phyloP scores from a whole-genome alignment of 148 eudicot genomes.

The Polygonum maritimum region DNA sequence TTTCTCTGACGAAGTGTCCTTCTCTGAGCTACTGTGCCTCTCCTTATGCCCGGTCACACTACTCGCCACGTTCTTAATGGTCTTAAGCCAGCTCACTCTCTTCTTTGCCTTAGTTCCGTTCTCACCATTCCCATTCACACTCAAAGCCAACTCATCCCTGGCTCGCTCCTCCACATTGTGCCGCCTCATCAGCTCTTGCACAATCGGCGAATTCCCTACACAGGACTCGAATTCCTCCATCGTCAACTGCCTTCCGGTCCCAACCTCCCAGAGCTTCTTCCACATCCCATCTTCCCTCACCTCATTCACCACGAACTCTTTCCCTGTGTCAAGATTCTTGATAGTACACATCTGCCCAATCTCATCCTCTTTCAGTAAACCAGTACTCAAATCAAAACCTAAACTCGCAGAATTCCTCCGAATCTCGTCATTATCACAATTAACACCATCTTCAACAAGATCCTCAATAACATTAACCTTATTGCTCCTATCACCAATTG shows the following conservation, averaged over 20 bases:
- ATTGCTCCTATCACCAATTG: constrained; percentile 6
- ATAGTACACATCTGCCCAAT: constrained; percentile 47
- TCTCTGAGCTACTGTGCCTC: constrained; percentile 68
- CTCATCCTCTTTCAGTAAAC: not conserved
- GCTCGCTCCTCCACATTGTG: constrained; percentile 76
- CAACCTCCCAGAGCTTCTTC: constrained; percentile 77
- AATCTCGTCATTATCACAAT: constrained; percentile 31
- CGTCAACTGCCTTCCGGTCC: constrained; percentile 86
- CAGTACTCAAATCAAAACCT: constrained; percentile 8
- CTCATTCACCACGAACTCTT: constrained; percentile 95
- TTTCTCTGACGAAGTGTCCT: constrained; percentile 18
- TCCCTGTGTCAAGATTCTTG: constrained; percentile 82
- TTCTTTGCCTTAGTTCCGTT: constrained; percentile 40
- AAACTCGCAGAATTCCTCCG: not conserved
- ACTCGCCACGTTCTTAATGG: constrained; percentile 68
- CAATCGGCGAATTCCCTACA: constrained; percentile 91
- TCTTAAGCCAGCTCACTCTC: constrained; percentile 72
- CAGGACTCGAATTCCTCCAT: constrained; percentile 89
- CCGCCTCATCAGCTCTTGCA: constrained; percentile 88
- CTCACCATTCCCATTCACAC: constrained; percentile 31
- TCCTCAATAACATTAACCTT: not conserved
- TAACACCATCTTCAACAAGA: not conserved
- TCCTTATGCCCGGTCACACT: constrained; percentile 59
- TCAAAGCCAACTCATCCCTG: constrained; percentile 43
- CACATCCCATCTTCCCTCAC: constrained; percentile 76